phyloP scores from a whole-genome alignment of 345 rosid genomes.

The Euphorbia lathyris region DNA sequence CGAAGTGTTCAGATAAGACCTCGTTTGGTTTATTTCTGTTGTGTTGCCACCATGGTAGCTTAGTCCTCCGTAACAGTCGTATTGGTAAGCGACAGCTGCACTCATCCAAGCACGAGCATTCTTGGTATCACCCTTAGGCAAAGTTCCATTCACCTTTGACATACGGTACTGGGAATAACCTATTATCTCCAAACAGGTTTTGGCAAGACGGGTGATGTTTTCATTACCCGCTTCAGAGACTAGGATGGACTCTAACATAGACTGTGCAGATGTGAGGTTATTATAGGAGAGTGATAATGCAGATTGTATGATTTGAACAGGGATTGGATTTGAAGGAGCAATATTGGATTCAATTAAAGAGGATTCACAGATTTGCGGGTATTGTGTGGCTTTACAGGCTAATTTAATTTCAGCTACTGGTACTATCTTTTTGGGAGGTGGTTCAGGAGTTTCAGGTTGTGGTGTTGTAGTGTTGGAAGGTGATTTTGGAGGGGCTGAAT shows the following conservation, averaged over 20 bases:
- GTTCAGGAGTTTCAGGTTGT: not conserved
- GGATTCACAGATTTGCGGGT: conserved; percentile 43
- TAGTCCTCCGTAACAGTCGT: conserved; percentile 57
- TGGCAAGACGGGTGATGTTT: conserved; percentile 56
- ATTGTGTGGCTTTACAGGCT: conserved; percentile 57
- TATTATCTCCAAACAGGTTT: conserved; percentile 47
- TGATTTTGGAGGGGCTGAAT: not conserved
- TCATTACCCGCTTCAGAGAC: conserved; percentile 43
- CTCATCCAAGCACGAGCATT: conserved; percentile 76
- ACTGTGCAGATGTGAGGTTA: conserved; percentile 45
- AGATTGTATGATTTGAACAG: conserved; percentile 55
- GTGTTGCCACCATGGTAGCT: conserved; percentile 53
- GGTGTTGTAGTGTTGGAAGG: not conserved
- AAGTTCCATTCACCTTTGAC: conserved; percentile 24
- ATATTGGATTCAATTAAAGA: conserved; percentile 36
- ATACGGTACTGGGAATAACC: conserved; percentile 51
- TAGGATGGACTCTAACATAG: conserved; percentile 51
- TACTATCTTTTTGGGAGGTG: not conserved
- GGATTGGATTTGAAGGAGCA: conserved; percentile 36
- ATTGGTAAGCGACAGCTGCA: conserved; percentile 69
- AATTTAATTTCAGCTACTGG: conserved; percentile 23
- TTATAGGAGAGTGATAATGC: conserved; percentile 52
- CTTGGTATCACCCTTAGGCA: conserved; percentile 47
- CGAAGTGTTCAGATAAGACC: conserved; percentile 46
- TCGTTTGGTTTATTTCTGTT: conserved; percentile 37